phyloP scores from a whole-genome alignment of 163 green algal species.

The Chlamydomonas reinhardtii region DNA sequence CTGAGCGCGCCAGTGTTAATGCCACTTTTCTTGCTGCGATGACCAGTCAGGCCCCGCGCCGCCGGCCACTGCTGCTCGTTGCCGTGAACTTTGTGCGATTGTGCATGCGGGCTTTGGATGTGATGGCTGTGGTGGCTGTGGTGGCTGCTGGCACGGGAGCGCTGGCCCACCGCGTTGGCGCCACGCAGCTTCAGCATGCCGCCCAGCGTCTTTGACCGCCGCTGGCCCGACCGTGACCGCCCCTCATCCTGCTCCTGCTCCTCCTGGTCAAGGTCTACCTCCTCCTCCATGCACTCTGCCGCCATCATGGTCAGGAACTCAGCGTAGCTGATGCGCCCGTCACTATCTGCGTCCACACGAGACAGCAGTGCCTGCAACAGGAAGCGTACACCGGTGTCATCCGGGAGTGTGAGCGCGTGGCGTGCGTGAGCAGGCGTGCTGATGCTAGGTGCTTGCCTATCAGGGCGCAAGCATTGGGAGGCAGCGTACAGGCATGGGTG shows the following conservation, averaged over 20 bases:
- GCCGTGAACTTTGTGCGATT: too few relatives aligned
- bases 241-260: not conserved
- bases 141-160: too few relatives aligned
- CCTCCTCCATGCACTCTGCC: not conserved
- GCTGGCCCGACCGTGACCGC: not conserved
- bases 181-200: not conserved
- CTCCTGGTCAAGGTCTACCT: not conserved
- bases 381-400: too few relatives aligned
- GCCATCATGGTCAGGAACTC: constrained; percentile 46
- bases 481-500: not conserved
- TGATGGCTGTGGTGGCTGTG: not conserved
- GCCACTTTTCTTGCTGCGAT: too few relatives aligned
- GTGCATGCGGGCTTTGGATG: too few relatives aligned
- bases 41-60: too few relatives aligned
- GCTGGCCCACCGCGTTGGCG: not conserved
- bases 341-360: constrained; percentile 6
- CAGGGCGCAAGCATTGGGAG: too few relatives aligned
- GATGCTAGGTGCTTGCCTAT: too few relatives aligned
- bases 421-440: not conserved
- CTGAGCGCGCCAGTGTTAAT: too few relatives aligned
- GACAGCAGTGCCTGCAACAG: constrained; percentile 31
- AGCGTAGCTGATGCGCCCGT: constrained; percentile 41
- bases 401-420: too few relatives aligned
- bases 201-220: not conserved
- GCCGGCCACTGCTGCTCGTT: too few relatives aligned